Base-by-base conservation (phyloP, 1,284 basidiomycete species). In the Naganishia cerealis region DNA sequence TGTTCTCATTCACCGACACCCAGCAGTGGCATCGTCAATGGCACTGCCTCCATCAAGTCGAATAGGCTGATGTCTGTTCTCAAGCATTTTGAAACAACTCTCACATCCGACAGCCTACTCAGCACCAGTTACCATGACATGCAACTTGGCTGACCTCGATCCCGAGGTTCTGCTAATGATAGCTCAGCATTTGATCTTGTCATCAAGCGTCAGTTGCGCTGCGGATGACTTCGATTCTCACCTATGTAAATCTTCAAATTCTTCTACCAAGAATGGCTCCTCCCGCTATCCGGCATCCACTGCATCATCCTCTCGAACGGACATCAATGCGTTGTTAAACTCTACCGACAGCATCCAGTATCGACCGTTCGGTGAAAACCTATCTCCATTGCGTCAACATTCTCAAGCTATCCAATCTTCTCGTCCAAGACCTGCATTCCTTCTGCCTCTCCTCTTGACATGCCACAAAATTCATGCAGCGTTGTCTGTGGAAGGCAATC, bases 401-500 rank as follows among this genome's bases (percentile, higher is more conserved):
- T 48, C 1, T 50, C 36, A 18, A 52, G 42, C 70, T 69, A 69
- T 21, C 55, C 53, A 63, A 68, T 56, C 38, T 40, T 24, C 62
- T 1, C 66, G 71, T 13, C 66, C 67, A 9, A 73, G 72, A 16
- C 79, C 79, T 0, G 70, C 70, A 0, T 46, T 67, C 7, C 70
- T 81, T 46, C 56, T 77, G 24, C 74, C 78, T 2, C 70, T 81
- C 29, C 69, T 77, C 48, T 66, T 73, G 48, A 73, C 76, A n/a
- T 76, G 68, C 43, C 72, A 71, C 15, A 50, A 71, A 6, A 73
- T 81, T 53, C 71, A 82, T 73, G 58, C 70, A 18, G 70, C 74
- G 3, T 72, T 82, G 33, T 74, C 74, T 1, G 78, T 81, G 56
- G 71, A 74, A 50, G 72, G 72, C 65, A 82, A 82, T 68, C 78